These are phyloP conservation scores for Omphalea diandra DNA, from an alignment of 441 rosid genomes.

Conservation along the genomic window DNA sequence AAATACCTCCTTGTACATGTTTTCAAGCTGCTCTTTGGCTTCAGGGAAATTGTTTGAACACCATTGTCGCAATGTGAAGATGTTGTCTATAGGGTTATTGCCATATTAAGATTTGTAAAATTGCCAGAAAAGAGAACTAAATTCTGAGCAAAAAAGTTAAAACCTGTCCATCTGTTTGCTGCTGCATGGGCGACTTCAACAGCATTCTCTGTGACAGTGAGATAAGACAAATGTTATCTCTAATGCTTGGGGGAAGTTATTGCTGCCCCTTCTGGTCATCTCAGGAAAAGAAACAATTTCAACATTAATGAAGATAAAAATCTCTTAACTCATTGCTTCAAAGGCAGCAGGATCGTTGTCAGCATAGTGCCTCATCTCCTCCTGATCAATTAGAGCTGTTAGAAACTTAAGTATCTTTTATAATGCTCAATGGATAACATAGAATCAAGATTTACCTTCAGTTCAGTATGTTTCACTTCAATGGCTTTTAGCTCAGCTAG, in stretches of 20 bases:
- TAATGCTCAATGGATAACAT: not conserved
- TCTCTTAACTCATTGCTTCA: slow-evolving; percentile 72
- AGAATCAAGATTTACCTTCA: slow-evolving; percentile 52
- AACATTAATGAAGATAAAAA: slow-evolving; percentile 18
- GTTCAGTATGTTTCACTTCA: slow-evolving; percentile 57
- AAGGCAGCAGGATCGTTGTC: slow-evolving; percentile 94
- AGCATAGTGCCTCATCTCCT: slow-evolving; percentile 76
- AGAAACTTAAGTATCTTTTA: slow-evolving; percentile 18
- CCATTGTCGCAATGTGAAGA: slow-evolving; percentile 80
- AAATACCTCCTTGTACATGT: slow-evolving; percentile 67
- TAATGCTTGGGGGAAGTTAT: not conserved
- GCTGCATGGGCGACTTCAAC: slow-evolving; percentile 78
- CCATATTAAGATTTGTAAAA: not conserved
- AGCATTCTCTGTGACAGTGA: slow-evolving; percentile 61
- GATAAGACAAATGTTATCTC: slow-evolving; percentile 1
- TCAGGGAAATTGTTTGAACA: slow-evolving; percentile 79
- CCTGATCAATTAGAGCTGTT: slow-evolving; percentile 40
- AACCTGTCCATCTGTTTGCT: slow-evolving; percentile 98
- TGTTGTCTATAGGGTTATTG: slow-evolving; percentile 51
- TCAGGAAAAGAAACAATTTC: not conserved
- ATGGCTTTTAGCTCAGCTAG: slow-evolving; percentile 59
- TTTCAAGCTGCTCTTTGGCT: slow-evolving; percentile 82
- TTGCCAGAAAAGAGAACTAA: not conserved
- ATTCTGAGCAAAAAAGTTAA: slow-evolving; percentile 15
- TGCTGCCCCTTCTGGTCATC: not conserved